A percentile compares a stretch with the other conserved stretches of the same genome.
phyloP scores from a whole-genome alignment of 2,329 filamentous ascomycete genomes.

The Pezicula carpinea region DNA sequence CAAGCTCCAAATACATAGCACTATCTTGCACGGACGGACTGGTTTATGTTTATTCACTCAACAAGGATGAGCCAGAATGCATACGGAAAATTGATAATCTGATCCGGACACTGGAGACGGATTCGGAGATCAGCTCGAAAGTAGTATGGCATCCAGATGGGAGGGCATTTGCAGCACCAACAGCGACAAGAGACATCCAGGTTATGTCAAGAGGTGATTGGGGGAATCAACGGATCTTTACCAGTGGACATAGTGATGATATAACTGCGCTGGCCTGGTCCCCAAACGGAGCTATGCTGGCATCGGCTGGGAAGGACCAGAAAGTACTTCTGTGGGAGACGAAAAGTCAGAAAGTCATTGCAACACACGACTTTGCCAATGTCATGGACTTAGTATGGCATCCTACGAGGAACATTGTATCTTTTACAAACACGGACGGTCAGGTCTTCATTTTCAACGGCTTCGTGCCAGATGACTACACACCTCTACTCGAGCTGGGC shows the following conservation, averaged over 20 bases:
- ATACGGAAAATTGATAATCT: constrained; percentile 81
- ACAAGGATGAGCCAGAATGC: constrained; percentile 72
- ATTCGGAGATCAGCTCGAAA: constrained; percentile 69
- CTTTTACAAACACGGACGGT: constrained; percentile 88
- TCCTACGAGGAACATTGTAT: constrained; percentile 79
- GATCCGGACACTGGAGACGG: constrained; percentile 72
- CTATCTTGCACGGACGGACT: constrained; percentile 86
- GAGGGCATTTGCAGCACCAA: constrained; percentile 81
- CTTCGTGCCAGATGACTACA: constrained; percentile 56
- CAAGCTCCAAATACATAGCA: constrained; percentile 68
- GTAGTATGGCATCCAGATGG: constrained; percentile 93
- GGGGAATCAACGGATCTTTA: constrained; percentile 78
- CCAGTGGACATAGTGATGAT: constrained; percentile 74
- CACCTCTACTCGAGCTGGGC: constrained; percentile 49
- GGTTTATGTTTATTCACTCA: constrained; percentile 84
- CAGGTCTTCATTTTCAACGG: constrained; percentile 87
- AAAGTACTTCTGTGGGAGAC: constrained; percentile 84
- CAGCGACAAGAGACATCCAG: constrained; percentile 76
- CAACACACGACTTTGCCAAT: constrained; percentile 73
- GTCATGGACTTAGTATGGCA: constrained; percentile 90
- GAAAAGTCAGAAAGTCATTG: constrained; percentile 76
- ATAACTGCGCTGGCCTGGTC: constrained; percentile 91
- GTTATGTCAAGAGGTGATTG: constrained; percentile 86
- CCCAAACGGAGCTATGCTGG: constrained; percentile 85
- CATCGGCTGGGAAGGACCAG: constrained; percentile 61